Evolutionary conservation across 257 asterid genomes (phyloP).

Genomic region (Haberlea rhodopensis): DNA sequence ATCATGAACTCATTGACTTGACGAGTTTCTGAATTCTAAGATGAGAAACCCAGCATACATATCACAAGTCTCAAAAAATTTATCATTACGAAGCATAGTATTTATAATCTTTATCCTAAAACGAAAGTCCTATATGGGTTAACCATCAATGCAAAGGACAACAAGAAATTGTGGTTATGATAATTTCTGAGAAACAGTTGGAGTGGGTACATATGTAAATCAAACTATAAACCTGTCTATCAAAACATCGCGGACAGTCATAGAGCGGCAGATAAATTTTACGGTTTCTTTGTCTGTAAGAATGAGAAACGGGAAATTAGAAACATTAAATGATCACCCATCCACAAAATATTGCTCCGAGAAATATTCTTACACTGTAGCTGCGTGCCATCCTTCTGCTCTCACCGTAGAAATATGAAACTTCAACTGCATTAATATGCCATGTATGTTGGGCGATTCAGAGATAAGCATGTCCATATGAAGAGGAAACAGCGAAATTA

Average conservation of each 20-base stretch:
- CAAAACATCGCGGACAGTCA: slow-evolving; percentile 52
- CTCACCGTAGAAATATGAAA: slow-evolving; percentile 29
- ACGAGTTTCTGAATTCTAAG: slow-evolving; percentile 25
- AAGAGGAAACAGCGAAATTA: slow-evolving; percentile 3
- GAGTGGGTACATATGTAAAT: slow-evolving; percentile 14
- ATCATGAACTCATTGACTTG: slow-evolving; percentile 18
- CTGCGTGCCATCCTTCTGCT: slow-evolving; percentile 38
- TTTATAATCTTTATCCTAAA: slow-evolving; percentile 11
- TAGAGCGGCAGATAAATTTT: slow-evolving; percentile 31
- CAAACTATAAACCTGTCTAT: slow-evolving; percentile 43
- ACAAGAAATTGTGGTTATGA: slow-evolving; percentile 12
- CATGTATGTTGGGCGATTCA: slow-evolving; percentile 16
- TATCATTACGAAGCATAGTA: slow-evolving; percentile 4
- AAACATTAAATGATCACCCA: slow-evolving; percentile 16
- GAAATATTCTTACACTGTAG: slow-evolving; percentile 41
- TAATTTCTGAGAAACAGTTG: not conserved
- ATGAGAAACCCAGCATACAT: not conserved
- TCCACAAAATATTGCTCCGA: slow-evolving; percentile 13
- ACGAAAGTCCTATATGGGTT: slow-evolving; percentile 9
- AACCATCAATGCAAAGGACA: slow-evolving; percentile 17
- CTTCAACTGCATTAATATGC: slow-evolving; percentile 39
- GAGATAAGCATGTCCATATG: slow-evolving; percentile 7
- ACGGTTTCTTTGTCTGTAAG: slow-evolving; percentile 43
- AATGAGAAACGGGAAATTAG: slow-evolving; percentile 20
- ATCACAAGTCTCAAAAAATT: slow-evolving; percentile 2